Percentiles rank a stretch among this genome's conserved stretches.
Evolutionary conservation across 2,329 filamentous ascomycete species (phyloP).

Genomic region (Diplocarpon mali): DNA sequence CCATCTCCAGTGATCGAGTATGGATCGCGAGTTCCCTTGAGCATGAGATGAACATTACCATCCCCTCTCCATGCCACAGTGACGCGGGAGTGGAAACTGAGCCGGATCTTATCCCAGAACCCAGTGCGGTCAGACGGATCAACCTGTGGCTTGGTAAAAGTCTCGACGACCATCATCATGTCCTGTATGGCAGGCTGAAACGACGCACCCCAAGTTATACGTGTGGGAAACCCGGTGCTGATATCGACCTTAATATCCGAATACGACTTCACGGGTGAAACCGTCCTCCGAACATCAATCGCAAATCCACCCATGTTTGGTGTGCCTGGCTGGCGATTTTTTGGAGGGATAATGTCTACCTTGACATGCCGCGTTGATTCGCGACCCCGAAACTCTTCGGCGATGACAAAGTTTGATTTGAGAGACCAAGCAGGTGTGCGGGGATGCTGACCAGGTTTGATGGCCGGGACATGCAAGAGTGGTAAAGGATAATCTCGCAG

Average conservation of each 20-base stretch:
- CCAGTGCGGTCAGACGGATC: slow-evolving; percentile 90
- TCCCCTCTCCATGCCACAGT: slow-evolving; percentile 88
- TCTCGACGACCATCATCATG: slow-evolving; percentile 99
- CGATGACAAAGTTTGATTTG: slow-evolving; percentile 86
- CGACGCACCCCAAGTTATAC: slow-evolving; percentile 93
- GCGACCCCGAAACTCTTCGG: slow-evolving; percentile 76
- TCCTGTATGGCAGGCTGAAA: slow-evolving; percentile 98
- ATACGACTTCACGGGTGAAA: slow-evolving; percentile 92
- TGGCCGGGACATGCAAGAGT: slow-evolving; percentile 75
- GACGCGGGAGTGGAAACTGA: slow-evolving; percentile 87
- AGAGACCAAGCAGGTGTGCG: slow-evolving; percentile 73
- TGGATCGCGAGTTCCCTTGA: slow-evolving; percentile 87
- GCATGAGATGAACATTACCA: slow-evolving; percentile 83
- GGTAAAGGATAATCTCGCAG: slow-evolving; percentile 91
- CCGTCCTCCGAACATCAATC: slow-evolving; percentile 79
- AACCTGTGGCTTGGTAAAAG: slow-evolving; percentile 89
- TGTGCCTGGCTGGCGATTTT: slow-evolving; percentile 39
- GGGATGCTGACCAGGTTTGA: slow-evolving; percentile 69
- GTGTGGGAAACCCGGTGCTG: slow-evolving; percentile 83
- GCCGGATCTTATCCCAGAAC: slow-evolving; percentile 97
- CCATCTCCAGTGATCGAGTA: slow-evolving; percentile 89
- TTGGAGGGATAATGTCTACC: slow-evolving; percentile 74
- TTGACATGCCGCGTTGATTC: slow-evolving; percentile 71
- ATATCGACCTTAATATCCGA: slow-evolving; percentile 88
- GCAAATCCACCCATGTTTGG: slow-evolving; percentile 57